These are phyloP conservation scores for Calonectria honghensis DNA, from an alignment of 2,329 filamentous ascomycete genomes.

Conservation along the genomic window DNA sequence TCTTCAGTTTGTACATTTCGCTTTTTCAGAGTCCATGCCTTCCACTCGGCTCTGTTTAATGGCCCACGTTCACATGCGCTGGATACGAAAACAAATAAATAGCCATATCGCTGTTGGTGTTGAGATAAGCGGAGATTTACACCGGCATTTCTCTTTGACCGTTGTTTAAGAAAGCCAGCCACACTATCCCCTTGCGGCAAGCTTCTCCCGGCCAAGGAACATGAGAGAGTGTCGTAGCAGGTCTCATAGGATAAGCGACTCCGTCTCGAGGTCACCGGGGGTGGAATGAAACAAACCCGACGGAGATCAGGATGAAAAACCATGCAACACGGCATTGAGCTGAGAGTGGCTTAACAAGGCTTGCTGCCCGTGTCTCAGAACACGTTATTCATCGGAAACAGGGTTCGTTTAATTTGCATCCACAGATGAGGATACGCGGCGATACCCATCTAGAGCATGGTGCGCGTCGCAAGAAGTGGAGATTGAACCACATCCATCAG, in stretches of 20 bases:
- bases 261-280: neutral
- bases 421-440: constrained; percentile 14
- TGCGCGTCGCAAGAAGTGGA: constrained; percentile 15
- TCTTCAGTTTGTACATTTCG: neutral
- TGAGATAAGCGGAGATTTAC: neutral
- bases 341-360: neutral
- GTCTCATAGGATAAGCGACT: neutral
- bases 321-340: neutral
- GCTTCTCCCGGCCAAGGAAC: neutral
- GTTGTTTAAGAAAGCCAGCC: neutral
- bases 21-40: neutral
- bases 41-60: neutral
- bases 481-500: constrained; percentile 25
- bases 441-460: constrained; percentile 5
- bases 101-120: neutral
- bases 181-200: neutral
- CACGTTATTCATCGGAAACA: constrained; percentile 12
- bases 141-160: neutral
- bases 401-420: constrained; percentile 23
- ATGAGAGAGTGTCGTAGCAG: neutral
- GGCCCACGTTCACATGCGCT: neutral
- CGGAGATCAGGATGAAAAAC: neutral
- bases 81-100: neutral
- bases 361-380: neutral
- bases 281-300: neutral